Conservation (phyloP, 2,329 filamentous ascomycete genomes). For the Monilinia laxa region DNA sequence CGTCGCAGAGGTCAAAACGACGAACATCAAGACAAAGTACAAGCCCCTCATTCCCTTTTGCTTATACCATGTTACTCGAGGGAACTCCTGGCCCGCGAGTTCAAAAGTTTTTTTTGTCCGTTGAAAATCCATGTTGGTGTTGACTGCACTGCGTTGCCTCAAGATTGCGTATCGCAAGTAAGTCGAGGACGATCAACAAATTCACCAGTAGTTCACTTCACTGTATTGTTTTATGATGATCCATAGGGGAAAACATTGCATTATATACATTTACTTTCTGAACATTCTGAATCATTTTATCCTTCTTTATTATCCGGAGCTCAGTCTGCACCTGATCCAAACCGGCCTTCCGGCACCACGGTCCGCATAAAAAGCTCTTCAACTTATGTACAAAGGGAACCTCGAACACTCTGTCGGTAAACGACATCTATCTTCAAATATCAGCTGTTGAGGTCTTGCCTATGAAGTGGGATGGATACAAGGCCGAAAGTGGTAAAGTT, state of each 20-base stretch:
- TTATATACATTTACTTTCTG: constrained; percentile 5
- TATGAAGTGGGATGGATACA: neutral
- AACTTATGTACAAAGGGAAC: neutral
- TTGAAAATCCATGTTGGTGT: constrained; percentile 25
- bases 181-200: neutral
- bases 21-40: constrained; percentile 48
- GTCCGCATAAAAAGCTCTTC: neutral
- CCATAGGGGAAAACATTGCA: neutral
- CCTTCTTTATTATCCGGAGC: constrained; percentile 8
- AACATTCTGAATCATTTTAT: neutral
- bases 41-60: constrained; percentile 57
- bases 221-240: neutral
- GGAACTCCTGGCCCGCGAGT: constrained; percentile 38
- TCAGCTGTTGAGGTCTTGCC: constrained; percentile 6
- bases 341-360: constrained; percentile 17
- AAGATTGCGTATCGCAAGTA: neutral
- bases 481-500: neutral
- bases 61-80: constrained; percentile 50
- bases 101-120: constrained; percentile 36
- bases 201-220: neutral
- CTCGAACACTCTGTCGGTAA: constrained; percentile 20
- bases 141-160: constrained; percentile 14
- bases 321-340: neutral
- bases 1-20: constrained; percentile 48
- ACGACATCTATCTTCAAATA: neutral